Percentiles rank a stretch among this genome's conserved stretches.
Evolutionary conservation across 2,329 filamentous ascomycete species (phyloP).

Genomic region (Botrytis galanthina): DNA sequence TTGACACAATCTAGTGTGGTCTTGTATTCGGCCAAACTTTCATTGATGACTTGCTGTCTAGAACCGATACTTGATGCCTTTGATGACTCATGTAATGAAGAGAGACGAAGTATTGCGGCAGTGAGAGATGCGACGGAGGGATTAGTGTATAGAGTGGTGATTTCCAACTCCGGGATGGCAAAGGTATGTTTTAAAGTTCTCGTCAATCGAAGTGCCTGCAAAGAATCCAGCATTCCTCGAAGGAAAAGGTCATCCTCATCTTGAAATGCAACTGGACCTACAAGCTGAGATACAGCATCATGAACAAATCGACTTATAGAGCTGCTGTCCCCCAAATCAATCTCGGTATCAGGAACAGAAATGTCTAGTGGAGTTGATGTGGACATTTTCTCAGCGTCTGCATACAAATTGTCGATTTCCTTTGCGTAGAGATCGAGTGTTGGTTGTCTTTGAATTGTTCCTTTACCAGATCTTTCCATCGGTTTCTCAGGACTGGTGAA

Average conservation of each 20-base stretch:
- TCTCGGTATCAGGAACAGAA: too few relatives aligned
- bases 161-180: background rate
- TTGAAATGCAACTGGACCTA: background rate
- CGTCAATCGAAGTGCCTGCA: background rate
- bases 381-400: background rate
- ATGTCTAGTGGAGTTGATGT: background rate
- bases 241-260: background rate
- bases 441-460: conserved; percentile 38
- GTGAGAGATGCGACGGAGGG: background rate
- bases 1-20: too few relatives aligned
- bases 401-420: conserved; percentile 31
- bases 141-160: background rate
- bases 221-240: background rate
- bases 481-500: conserved; percentile 37
- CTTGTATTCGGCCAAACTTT: too few relatives aligned
- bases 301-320: background rate
- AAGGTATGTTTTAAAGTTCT: background rate
- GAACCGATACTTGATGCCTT: background rate
- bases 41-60: too few relatives aligned
- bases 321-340: background rate
- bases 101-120: background rate
- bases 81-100: background rate
- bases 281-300: background rate
- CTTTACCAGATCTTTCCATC: conserved; percentile 39
- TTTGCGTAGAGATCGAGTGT: conserved; percentile 35